Evolutionary conservation across 73 alveolate genomes (phyloP).

Genomic region (Urostyla sp.): DNA sequence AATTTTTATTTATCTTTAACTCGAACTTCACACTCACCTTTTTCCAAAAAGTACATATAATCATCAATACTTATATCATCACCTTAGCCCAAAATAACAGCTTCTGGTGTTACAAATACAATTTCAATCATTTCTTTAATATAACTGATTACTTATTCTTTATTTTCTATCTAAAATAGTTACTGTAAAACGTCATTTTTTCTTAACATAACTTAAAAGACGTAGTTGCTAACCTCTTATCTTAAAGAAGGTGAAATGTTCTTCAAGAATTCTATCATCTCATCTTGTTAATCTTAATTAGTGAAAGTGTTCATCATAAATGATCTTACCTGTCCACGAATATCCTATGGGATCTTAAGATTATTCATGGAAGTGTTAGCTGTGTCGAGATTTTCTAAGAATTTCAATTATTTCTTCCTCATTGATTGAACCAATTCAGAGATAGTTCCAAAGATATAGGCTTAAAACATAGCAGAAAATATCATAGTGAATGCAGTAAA

Average conservation of each 20-base stretch:
- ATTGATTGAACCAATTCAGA: conserved; percentile 58
- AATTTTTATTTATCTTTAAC: not conserved
- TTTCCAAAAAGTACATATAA: conserved; percentile 33
- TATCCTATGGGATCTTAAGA: conserved; percentile 1
- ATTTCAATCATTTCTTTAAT: not conserved
- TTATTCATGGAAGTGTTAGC: conserved; percentile 40
- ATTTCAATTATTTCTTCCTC: conserved; percentile 3
- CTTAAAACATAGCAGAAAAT: conserved; percentile 14
- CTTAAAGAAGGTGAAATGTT: conserved; percentile 17
- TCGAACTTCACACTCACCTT: not conserved
- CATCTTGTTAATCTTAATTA: conserved; percentile 22
- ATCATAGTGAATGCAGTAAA: no score
- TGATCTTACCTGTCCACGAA: not conserved
- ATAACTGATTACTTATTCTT: not conserved
- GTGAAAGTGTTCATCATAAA: not conserved
- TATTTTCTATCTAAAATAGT: not conserved
- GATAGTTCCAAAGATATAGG: conserved; percentile 64
- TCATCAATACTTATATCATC: conserved; percentile 12
- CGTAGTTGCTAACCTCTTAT: conserved; percentile 14
- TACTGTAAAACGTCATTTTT: not conserved
- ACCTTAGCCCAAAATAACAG: conserved; percentile 10
- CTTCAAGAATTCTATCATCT: conserved; percentile 12
- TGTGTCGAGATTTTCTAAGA: conserved; percentile 33
- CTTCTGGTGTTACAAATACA: conserved; percentile 42
- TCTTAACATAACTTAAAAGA: not conserved